phyloP scores from a whole-genome alignment of 768 basidiomycete genomes.

The Termitomyces sp. region DNA sequence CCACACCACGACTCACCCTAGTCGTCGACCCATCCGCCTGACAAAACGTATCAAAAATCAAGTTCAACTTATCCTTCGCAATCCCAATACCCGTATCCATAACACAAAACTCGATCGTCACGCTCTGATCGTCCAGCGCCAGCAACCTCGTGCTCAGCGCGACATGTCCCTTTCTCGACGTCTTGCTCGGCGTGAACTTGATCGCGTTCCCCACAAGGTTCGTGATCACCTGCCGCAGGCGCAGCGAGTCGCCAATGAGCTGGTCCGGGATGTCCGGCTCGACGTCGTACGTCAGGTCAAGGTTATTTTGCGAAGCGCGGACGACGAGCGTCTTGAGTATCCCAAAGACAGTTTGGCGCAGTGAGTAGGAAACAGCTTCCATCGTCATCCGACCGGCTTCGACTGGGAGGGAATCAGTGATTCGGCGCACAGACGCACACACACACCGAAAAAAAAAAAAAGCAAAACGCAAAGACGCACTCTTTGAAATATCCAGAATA shows the following conservation, averaged over 20 bases:
- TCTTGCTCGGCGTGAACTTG: slow-evolving; percentile 89
- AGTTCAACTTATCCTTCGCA: slow-evolving; percentile 94
- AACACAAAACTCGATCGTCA: slow-evolving; percentile 95
- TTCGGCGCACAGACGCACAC: too few relatives aligned
- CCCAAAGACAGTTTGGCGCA: slow-evolving; percentile 95
- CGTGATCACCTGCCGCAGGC: slow-evolving; percentile 92
- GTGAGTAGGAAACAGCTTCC: slow-evolving; percentile 97
- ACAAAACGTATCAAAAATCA: slow-evolving; percentile 99
- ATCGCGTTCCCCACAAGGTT: slow-evolving; percentile 95
- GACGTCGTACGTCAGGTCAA: slow-evolving; percentile 94
- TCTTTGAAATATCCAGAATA: slow-evolving; percentile 99
- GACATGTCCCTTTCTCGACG: slow-evolving; percentile 79
- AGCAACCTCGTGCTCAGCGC: slow-evolving; percentile 81
- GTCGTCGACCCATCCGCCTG: slow-evolving; percentile 99
- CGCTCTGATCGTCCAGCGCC: slow-evolving; percentile 73
- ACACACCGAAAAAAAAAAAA: too few relatives aligned
- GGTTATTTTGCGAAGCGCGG: slow-evolving; percentile 92
- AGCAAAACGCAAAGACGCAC: too few relatives aligned
- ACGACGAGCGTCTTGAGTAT: slow-evolving; percentile 98
- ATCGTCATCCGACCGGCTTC: slow-evolving; percentile 99
- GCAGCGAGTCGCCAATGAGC: slow-evolving; percentile 92
- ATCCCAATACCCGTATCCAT: slow-evolving; percentile 98
- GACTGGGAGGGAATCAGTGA: slow-evolving; percentile 42
- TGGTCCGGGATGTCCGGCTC: slow-evolving; percentile 96
- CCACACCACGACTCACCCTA: slow-evolving; percentile 51